phyloP scores from a whole-genome alignment of 352 stramenopile species.

The Globisporangium takayamanum region DNA sequence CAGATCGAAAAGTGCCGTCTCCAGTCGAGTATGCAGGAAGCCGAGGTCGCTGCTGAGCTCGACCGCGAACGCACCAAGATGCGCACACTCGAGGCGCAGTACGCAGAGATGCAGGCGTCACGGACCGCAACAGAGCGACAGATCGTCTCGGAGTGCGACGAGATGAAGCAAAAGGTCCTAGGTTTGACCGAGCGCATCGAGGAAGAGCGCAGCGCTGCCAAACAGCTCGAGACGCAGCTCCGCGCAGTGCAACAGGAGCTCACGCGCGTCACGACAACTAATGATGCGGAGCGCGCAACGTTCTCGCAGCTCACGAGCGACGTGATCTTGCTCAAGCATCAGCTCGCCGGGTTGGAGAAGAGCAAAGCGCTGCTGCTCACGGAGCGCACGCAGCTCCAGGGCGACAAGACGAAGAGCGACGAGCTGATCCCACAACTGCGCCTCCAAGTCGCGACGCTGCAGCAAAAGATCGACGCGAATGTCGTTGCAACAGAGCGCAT shows the following conservation, averaged over 20 bases:
- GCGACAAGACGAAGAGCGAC: constrained; percentile 26
- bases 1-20: constrained; percentile 47
- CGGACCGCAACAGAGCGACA: constrained; percentile 31
- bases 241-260: constrained; percentile 42
- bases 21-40: constrained; percentile 25
- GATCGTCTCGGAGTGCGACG: constrained; percentile 34
- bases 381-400: constrained; percentile 35
- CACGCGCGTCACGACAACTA: constrained; percentile 23
- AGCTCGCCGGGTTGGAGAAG: constrained; percentile 42
- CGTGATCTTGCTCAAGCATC: constrained; percentile 48
- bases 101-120: constrained; percentile 25
- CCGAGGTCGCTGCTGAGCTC: constrained; percentile 23
- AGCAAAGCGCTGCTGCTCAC: constrained; percentile 27
- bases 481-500: constrained; percentile 21
- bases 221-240: constrained; percentile 40
- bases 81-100: constrained; percentile 31
- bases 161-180: constrained; percentile 49
- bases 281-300: constrained; percentile 27
- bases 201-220: constrained; percentile 24
- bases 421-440: constrained; percentile 28
- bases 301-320: constrained; percentile 35
- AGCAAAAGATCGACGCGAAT: constrained; percentile 35
- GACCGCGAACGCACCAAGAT: constrained; percentile 25
- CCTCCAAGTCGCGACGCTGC: constrained; percentile 24
- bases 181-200: constrained; percentile 32